A percentile compares a stretch with the other conserved stretches of the same genome.
Conservation (phyloP, 1,284 basidiomycete species). For the Ganoderma sinense region DNA sequence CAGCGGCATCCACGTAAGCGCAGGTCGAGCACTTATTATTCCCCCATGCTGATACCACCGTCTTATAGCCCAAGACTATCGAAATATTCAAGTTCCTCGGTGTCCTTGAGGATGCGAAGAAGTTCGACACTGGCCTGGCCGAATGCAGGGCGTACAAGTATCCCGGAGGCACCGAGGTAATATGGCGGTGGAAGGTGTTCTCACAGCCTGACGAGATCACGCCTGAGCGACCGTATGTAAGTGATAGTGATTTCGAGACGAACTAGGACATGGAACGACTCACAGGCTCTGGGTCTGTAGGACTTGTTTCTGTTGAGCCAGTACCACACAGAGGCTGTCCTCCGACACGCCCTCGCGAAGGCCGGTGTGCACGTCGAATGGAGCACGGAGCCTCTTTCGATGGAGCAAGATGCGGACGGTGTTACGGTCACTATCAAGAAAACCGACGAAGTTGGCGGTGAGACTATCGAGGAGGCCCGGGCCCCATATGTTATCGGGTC, state of each 20-base stretch:
- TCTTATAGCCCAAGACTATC: constrained; percentile 27
- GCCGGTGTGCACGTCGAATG: constrained; percentile 40
- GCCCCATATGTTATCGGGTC: constrained; percentile 43
- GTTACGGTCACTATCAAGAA: constrained; percentile 32
- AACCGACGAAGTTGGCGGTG: constrained; percentile 2
- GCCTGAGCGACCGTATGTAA: neutral
- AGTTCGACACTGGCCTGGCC: neutral
- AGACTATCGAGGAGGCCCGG: constrained; percentile 22
- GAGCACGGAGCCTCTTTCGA: constrained; percentile 35
- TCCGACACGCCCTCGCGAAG: constrained; percentile 39
- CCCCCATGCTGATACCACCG: neutral
- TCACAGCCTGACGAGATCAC: neutral
- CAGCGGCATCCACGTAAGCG: constrained; percentile 11
- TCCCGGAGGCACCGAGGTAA: constrained; percentile 27
- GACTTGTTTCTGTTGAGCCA: constrained; percentile 14
- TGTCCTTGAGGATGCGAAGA: constrained; percentile 21
- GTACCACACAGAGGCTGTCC: constrained; percentile 39
- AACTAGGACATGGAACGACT: no score
- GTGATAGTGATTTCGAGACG: neutral
- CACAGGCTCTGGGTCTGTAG: neutral
- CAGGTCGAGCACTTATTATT: neutral
- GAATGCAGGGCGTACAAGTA: constrained; percentile 28
- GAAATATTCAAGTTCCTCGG: constrained; percentile 34
- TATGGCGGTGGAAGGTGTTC: constrained; percentile 18
- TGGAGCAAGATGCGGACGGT: constrained; percentile 37